phyloP scores from a whole-genome alignment of 2,329 filamentous ascomycete genomes.

The Aspergillus udagawae region DNA sequence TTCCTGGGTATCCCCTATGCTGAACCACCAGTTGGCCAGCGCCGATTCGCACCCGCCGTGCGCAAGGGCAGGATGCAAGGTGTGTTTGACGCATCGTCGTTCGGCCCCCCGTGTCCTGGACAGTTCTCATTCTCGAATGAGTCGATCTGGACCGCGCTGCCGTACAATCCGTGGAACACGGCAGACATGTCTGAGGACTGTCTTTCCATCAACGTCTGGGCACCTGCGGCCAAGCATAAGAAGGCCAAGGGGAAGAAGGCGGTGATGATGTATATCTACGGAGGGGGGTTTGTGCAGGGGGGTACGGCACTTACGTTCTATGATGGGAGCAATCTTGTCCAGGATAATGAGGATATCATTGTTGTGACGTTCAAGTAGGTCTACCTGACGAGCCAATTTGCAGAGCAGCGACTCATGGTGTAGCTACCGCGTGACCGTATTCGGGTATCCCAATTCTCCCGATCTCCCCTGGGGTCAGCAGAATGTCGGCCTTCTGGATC shows the following conservation, averaged over 20 bases:
- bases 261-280: slow-evolving; percentile 19
- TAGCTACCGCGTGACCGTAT: slow-evolving; percentile 18
- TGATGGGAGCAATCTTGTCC: slow-evolving; percentile 14
- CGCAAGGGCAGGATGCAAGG: slow-evolving; percentile 23
- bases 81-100: slow-evolving; percentile 20
- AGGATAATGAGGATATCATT: slow-evolving; percentile 12
- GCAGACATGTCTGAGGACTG: slow-evolving; percentile 16
- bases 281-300: slow-evolving; percentile 11
- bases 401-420: no score
- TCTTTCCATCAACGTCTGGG: slow-evolving; percentile 17
- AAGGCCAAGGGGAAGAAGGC: neutral
- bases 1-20: slow-evolving; percentile 48
- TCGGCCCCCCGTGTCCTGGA: slow-evolving; percentile 7
- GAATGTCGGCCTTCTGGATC: slow-evolving; percentile 16
- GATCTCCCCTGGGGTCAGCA: slow-evolving; percentile 5
- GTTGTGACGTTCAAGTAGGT: slow-evolving; percentile 17
- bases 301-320: slow-evolving; percentile 8
- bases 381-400: no score
- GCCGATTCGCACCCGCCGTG: slow-evolving; percentile 38
- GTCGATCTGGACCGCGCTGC: slow-evolving; percentile 14
- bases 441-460: slow-evolving; percentile 17
- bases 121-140: slow-evolving; percentile 7
- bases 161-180: slow-evolving; percentile 10
- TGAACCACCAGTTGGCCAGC: slow-evolving; percentile 39
- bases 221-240: slow-evolving; percentile 5